Base-by-base conservation (phyloP, 2,329 filamentous ascomycete genomes). In the Fusarium algeriense region DNA sequence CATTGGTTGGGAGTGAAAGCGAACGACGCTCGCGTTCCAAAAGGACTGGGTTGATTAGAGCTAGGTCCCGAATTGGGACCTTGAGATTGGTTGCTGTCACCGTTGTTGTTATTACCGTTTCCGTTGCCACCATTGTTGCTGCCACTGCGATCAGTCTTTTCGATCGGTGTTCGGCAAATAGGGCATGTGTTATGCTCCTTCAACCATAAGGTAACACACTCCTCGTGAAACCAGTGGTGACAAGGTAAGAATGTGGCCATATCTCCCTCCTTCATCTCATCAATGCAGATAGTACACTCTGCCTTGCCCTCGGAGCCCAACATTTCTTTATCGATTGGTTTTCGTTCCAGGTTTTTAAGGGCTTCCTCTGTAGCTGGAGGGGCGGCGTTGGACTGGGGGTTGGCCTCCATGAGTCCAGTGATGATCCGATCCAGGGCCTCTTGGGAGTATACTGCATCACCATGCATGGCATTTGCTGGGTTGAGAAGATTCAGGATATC, bases 281-380 rank as follows among this genome's bases (percentile, higher is more conserved):
- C 94, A 84, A 98, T 97, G 81, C 96, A 99, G 64, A 99, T 97
- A 38, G 93, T 95, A 80, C 96, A 99, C 77, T 98, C 95, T 44
- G 90, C 91, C 63, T 92, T 93, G 10, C 87, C 88, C 58, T 90
- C 88, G 1, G 83, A 78, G 2, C 85, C 87, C 9, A 97, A 84
- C 87, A 97, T 91, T 44, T 91, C 87, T 62, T 87, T 83, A 54
- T 93, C 89, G 4, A 96, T 84, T 45, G 88, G 88, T 73, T 91
- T 92, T 74, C 91, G 92, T 12, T 93, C 89, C 8, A 99, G 83
- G 6, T 88, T 86, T 30, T 88, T 86, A 59, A 99, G 95, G 1
- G 93, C 93, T 48, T 88, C 87, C 66, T 91, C 87, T 0, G 93
- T 87, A 12, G 95, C 95, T 6, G 95, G 95, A 0, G 93, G 92